Evolutionary conservation across 2,329 filamentous ascomycete genomes (phyloP), one percentile per base, ranked within the genome.

Genomic region (Whalleya microplaca): DNA sequence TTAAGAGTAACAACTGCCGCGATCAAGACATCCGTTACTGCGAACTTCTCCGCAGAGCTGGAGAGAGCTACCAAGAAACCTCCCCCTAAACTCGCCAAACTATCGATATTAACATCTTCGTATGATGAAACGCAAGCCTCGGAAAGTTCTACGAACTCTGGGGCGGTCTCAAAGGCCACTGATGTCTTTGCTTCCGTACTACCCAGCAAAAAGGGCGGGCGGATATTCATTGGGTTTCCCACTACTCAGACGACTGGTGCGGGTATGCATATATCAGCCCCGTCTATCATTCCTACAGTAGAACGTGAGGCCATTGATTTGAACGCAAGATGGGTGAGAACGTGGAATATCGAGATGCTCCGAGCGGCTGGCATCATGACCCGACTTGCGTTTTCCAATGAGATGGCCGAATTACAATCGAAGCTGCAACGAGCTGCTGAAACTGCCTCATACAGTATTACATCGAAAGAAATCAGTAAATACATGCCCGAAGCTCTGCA

Each of bases 41-140:
- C 83, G 27, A 84, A 81, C 41, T 92, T 98, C 66, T 87, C 92
- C 2, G 82, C 87, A 1, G 96, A 99, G 71, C 83, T 99, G 10
- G 92, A 98, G 75, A 86, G 96, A 59, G 95, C 96, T 16, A 99
- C 96, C 1, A 97, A 98, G 76, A 99, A 99, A 69, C 91, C 93
- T 2, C 95, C 96, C 0, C 95, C 95, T 0, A 96, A 92, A 71
- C 84, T 83, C 10, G 96, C 95, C 0, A 91, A 87, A 49, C 84
- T 99, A 21, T 89, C 94, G 6, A 90, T 98, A 32, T 76, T 99
- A 47, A 97, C 93, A 0, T 92, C 94, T 18, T 96, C 94, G 0
- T 96, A 94, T 69, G 91, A 96, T 66, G 92, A 95, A 66, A 82
- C 85, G 0, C 78, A 87, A 51, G 86, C 87, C 2, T 88, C 90